Evolutionary conservation across 2,329 filamentous ascomycete genomes (phyloP), one percentile per base, ranked within the genome.

Genomic region (Talaromyces islandicus): DNA sequence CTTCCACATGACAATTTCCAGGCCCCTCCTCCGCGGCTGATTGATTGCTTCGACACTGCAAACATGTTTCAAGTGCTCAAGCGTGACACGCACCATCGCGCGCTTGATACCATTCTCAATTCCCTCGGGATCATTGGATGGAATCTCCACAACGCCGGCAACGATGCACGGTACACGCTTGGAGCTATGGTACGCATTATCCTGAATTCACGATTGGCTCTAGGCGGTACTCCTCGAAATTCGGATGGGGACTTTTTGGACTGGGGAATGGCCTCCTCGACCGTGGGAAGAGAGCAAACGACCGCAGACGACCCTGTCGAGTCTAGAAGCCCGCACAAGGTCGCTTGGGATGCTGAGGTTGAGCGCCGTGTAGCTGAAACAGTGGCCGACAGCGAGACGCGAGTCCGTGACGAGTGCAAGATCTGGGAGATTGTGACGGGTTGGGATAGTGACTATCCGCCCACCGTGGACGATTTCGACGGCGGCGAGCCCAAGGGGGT

Each of bases 111-210:
- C 6, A 80, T 95, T 14, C 81, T 96, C 25, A 68, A 73, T 6
- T 81, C 88, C 6, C 78, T 96, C 29, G 83, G 82, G 2, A 83
- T 95, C 9, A 67, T 75, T 0, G 83, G 80, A 48, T 83, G 79
- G 73, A 80, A 89, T 66, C 78, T 93, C n/a, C 92, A 96, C 73
- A 96, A 96, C 69, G 92, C 88, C 0, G 84, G 92, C 1, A 96
- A 96, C 65, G 92, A 96, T 70, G 91, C 92, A 0, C 83, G 86
- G 1, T 94, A 89, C 70, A 93, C 91, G 0, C 75, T 96, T 63
- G 86, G 88, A 63, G 88, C 86, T 7, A 83, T 94, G 80, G 72
- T 96, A 7, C 84, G 78, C 5, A 82, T 91, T 62, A 81, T 80
- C 41, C 74, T 85, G 24, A 65, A 67, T 48, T 66, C 70, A 10